Conservation (phyloP, 202 grass and related monocot genomes). For the Brachypodium distachyon region DNA sequence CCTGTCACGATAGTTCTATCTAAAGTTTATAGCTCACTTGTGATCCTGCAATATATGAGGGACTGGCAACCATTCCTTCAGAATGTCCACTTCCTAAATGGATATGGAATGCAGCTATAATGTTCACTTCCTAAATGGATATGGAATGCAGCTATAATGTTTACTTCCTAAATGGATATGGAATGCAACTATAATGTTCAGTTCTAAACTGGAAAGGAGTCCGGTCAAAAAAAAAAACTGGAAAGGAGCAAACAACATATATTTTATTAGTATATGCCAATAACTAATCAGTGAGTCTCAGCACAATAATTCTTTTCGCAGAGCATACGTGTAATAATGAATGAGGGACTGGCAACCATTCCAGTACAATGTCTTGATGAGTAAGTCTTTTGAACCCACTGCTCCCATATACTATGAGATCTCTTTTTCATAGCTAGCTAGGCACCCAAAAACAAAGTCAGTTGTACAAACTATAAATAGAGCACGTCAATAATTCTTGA, state of each 20-base stretch:
- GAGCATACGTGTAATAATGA: slow-evolving; percentile 97
- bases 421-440: slow-evolving; percentile 9
- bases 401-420: not conserved
- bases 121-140: no score
- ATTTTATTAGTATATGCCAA: not conserved
- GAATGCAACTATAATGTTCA: not conserved
- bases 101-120: no score
- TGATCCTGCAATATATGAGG: not conserved
- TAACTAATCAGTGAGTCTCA: not conserved
- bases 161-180: no score
- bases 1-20: slow-evolving; percentile 1
- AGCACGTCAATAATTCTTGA: slow-evolving; percentile 1
- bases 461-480: slow-evolving; percentile 17
- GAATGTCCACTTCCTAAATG: not conserved
- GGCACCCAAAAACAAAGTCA: not conserved
- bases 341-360: slow-evolving; percentile 87
- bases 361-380: slow-evolving; percentile 76
- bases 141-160: no score
- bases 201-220: not conserved
- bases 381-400: slow-evolving; percentile 42
- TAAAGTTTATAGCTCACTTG: not conserved
- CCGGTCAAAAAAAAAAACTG: no score
- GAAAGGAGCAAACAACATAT: not conserved
- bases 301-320: slow-evolving; percentile 42
- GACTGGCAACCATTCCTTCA: no score